Percentiles rank a stretch among this genome's conserved stretches.
Conservation (phyloP, 306 rosid species). For the Boehmeria nivea region DNA sequence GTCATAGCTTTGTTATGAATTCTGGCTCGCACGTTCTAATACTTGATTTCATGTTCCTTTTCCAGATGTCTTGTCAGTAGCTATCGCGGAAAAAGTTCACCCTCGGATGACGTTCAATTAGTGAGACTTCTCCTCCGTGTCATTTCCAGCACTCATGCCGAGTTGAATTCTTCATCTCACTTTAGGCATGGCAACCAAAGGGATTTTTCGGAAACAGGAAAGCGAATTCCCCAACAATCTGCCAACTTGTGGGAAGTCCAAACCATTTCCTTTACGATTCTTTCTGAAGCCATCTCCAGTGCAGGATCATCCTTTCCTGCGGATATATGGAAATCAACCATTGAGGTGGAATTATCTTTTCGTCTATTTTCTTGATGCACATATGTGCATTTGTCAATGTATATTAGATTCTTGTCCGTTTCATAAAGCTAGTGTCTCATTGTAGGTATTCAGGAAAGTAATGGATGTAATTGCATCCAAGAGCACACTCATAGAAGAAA, state of each 20-base stretch:
- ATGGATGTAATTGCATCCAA: conserved; percentile 72
- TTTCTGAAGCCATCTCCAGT: conserved; percentile 65
- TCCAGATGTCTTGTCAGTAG: conserved; percentile 45
- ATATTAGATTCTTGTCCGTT: background rate
- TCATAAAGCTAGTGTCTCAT: conserved; percentile 18
- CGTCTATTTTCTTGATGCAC: background rate
- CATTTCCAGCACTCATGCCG: conserved; percentile 44
- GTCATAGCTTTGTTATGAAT: too few species aligned
- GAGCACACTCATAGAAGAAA: conserved; percentile 46
- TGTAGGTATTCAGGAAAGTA: conserved; percentile 67
- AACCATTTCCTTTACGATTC: conserved; percentile 59
- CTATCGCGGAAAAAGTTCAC: conserved; percentile 42
- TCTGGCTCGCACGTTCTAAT: background rate
- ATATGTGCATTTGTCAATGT: background rate
- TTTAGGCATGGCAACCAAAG: conserved; percentile 37
- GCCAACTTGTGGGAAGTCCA: conserved; percentile 63
- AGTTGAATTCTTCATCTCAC: conserved; percentile 26
- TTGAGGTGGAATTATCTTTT: conserved; percentile 49
- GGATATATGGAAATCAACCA: conserved; percentile 63
- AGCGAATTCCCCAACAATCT: conserved; percentile 32
- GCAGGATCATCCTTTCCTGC: conserved; percentile 48
- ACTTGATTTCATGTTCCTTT: background rate
- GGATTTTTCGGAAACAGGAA: conserved; percentile 21
- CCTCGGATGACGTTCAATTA: conserved; percentile 48
- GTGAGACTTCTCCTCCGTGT: conserved; percentile 66